Base-by-base conservation (phyloP, 1,284 basidiomycete genomes). In the Leccinum olivaceoglutinosum region DNA sequence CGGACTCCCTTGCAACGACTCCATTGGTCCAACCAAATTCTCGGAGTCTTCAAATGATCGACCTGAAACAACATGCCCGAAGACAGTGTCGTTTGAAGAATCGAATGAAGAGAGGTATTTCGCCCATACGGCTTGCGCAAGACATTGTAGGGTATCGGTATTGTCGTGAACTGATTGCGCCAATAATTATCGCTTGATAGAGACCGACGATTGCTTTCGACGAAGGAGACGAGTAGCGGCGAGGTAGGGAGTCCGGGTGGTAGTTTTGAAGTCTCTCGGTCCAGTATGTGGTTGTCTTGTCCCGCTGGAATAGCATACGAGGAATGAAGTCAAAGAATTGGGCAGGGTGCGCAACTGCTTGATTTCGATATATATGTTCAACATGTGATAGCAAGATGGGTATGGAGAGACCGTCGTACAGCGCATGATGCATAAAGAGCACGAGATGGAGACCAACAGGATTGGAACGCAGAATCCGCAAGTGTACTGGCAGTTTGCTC, bases 1-100 rank as follows among this genome's bases (percentile, higher is more conserved):
- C 74, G 3, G 79, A 80, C 72, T 92, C 90, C 68, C 76, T 77
- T 7, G 86, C 89, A 61, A 90, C 79, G 68, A 89, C 90, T 2
- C 90, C 90, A 34, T 34, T 34, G 32, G 32, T 34, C 32, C 32
- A 34, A 34, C 32, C 32, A 34, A 34, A 34, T 34, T 34, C 32
- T 34, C 32, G 32, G 32, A 34, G 32, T 34, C 32, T 34, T 34
- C 32, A 34, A 34, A 34, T 34, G 32, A 34, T 34, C 25, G 44
- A 66, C 54, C 53, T 29, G 25, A 29, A 29, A 29, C 21, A 29
- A 81, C 79, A 62, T 81, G 80, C 0, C 82, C 82, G 64, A 82
- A 83, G 16, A 82, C 72, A 34, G 81, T 71, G 65, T 82, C 81
- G 2, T 60, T 55, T 49, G 69, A 71, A 36, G 70, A 66, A n/a